phyloP scores from a whole-genome alignment of 225 moss, liverwort and hornwort species.

The Physcomitrium patens region DNA sequence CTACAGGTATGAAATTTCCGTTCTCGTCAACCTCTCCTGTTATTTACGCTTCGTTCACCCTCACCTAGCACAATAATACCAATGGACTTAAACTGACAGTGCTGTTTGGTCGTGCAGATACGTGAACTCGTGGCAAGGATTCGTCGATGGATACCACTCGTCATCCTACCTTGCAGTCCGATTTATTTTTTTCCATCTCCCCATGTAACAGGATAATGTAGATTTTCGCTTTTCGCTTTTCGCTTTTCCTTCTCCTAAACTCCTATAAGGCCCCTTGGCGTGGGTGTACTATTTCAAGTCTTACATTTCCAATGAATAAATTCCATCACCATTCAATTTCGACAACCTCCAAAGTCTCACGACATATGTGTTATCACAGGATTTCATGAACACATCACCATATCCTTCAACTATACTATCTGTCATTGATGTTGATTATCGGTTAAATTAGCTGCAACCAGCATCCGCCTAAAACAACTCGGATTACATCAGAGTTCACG shows the following conservation, averaged over 20 bases:
- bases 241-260: neutral
- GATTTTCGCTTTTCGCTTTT: constrained; percentile 1
- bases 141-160: neutral
- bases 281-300: constrained; percentile 22
- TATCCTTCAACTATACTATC: no score
- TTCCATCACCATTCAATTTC: neutral
- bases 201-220: neutral
- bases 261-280: constrained; percentile 27
- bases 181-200: neutral
- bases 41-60: no score
- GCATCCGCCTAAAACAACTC: no score
- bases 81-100: neutral
- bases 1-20: neutral
- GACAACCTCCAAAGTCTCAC: no score
- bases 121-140: neutral
- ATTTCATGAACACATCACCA: no score
- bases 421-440: no score
- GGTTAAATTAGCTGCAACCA: no score
- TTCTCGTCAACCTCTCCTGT: no score
- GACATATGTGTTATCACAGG: no score
- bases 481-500: no score
- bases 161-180: neutral
- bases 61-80: neutral
- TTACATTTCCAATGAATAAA: neutral
- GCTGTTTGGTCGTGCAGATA: constrained; percentile 5